Evolutionary conservation across 148 eudicot genomes (phyloP), one percentile per base, ranked within the genome.

Genomic region (Cornus suecica): DNA sequence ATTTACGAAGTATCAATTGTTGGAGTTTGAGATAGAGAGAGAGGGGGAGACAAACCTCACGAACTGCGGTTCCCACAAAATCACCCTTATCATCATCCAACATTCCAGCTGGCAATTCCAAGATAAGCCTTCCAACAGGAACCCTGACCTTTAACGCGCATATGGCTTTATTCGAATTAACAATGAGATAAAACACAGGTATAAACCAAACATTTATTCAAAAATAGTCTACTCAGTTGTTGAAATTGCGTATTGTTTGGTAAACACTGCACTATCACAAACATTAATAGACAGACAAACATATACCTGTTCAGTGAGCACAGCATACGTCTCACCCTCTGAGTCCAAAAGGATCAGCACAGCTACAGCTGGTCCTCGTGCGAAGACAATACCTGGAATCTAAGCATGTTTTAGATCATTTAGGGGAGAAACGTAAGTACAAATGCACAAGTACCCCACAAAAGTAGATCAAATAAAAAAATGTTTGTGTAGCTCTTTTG

Each of bases 21-120:
- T 11, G n/a, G 30, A 30, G 52, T 45, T 54, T 30, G 69, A 16
- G 52, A 74, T 66, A 73, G 52, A 74, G 69, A 73, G 41, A 61
- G 68, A 78, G 72, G 62, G 76, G 71, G 68, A 80, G 76, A 71
- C 66, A 75, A 81, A 94, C 99, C 94, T 95, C 99, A 15, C 97
- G 93, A 78, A 88, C 90, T 14, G 97, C 99, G 51, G 97, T 95
- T 30, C 97, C 97, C 64, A 88, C 87, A 71, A 95, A 83, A 81
- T 95, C 97, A 74, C 99, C 93, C 74, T 89, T 84, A 80, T 92
- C 91, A 83, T 89, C 97, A 69, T 92, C 97, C 84, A 95, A 79
- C 99, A 95, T 92, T 85, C 97, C 99, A 78, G 99, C 99, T 68
- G 99, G 99, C 75, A 95, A 86, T 79, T 95, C 99, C 86, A 95